These are phyloP conservation scores for Pseudocercospora crystallina DNA, from an alignment of 2,329 filamentous ascomycete genomes.

Conservation along the genomic window DNA sequence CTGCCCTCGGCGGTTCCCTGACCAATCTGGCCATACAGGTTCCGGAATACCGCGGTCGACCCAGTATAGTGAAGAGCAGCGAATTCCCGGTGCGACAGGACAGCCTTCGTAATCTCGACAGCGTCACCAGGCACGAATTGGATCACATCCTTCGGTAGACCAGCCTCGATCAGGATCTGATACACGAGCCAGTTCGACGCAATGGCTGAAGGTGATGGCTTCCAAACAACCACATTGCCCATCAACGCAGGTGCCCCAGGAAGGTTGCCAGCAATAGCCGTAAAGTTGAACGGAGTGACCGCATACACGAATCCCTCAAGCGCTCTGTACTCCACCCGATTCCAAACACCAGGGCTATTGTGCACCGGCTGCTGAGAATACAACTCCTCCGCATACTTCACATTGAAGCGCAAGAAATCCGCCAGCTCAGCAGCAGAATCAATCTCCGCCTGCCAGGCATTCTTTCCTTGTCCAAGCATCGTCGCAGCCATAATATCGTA, in stretches of 20 bases:
- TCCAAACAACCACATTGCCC: conserved; percentile 95
- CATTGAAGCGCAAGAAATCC: conserved; percentile 89
- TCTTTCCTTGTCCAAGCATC: conserved; percentile 96
- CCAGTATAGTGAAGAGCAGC: conserved; percentile 94
- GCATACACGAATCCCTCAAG: conserved; percentile 96
- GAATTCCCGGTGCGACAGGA: conserved; percentile 75
- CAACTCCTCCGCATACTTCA: conserved; percentile 87
- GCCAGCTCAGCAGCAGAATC: conserved; percentile 88
- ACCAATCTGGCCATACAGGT: conserved; percentile 83
- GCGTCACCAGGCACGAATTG: conserved; percentile 92
- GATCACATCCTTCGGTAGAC: conserved; percentile 83
- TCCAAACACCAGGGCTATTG: conserved; percentile 84
- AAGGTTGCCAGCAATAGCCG: conserved; percentile 87
- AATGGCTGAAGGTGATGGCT: conserved; percentile 86
- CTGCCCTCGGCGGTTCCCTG: conserved; percentile 75
- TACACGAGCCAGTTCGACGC: conserved; percentile 90
- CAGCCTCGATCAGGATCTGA: conserved; percentile 86
- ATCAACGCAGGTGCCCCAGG: conserved; percentile 79
- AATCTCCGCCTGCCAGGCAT: conserved; percentile 99
- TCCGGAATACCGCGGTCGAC: conserved; percentile 86
- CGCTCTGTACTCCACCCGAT: conserved; percentile 83
- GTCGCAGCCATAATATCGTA: conserved; percentile 96
- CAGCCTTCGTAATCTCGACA: conserved; percentile 74
- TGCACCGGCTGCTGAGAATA: conserved; percentile 85
- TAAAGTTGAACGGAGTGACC: conserved; percentile 95